Evolutionary conservation across 75 land plant species (phyloP).

Genomic region (Chamaecyparis obtusa): DNA sequence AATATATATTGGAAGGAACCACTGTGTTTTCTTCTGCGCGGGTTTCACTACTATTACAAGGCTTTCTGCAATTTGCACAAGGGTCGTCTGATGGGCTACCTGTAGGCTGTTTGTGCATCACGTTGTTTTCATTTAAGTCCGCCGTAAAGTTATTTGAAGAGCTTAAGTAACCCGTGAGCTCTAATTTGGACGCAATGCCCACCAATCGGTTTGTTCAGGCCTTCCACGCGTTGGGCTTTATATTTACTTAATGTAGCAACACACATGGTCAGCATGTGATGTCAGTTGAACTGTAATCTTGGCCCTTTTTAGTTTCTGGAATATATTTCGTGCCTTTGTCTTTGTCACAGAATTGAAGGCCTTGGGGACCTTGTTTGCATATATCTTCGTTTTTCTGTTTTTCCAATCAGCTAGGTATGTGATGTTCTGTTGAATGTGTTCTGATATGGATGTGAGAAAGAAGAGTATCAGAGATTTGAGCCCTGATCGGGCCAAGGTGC

Average conservation of each 20-base stretch:
- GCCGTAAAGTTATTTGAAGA: background rate
- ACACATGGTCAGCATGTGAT: background rate
- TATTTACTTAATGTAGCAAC: too few species aligned
- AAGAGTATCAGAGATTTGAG: conserved; percentile 29
- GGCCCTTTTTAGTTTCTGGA: background rate
- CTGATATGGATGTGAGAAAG: conserved; percentile 8
- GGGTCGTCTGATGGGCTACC: background rate
- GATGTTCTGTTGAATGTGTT: background rate
- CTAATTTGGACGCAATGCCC: too few species aligned
- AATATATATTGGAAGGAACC: too few species aligned
- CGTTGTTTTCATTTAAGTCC: too few species aligned
- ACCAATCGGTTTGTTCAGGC: too few species aligned
- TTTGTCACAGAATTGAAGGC: background rate
- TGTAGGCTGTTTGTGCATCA: too few species aligned
- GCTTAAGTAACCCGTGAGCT: background rate
- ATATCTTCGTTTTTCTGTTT: background rate
- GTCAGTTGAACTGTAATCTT: background rate
- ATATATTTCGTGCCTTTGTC: background rate
- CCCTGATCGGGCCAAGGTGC: conserved; percentile 31
- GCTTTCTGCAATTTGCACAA: background rate
- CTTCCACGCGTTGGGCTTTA: too few species aligned
- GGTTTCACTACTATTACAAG: background rate
- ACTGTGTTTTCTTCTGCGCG: too few species aligned
- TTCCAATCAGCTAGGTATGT: background rate
- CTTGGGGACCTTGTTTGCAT: background rate